Evolutionary conservation across 495 filamentous ascomycete genomes (phyloP).

Genomic region (Aspergillus olivimuriae): DNA sequence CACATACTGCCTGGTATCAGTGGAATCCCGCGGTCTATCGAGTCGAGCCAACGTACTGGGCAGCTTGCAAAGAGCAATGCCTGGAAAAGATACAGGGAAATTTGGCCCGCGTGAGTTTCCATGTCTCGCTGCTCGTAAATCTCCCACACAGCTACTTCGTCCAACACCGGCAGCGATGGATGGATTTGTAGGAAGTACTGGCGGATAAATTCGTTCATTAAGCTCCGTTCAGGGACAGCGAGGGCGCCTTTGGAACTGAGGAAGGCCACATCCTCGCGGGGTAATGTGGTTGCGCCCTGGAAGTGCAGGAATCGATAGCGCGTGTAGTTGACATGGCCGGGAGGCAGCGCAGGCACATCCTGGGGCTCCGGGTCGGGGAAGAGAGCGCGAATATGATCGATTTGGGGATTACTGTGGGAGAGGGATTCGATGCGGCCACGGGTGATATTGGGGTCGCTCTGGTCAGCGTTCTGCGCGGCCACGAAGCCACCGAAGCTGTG

Average conservation of each 20-base stretch:
- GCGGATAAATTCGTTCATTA: constrained; percentile 38
- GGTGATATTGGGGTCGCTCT: neutral
- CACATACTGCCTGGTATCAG: constrained; percentile 26
- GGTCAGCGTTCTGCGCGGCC: constrained; percentile 1
- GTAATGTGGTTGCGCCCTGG: constrained; percentile 26
- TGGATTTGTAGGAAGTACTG: constrained; percentile 45
- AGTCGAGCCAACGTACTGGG: constrained; percentile 25
- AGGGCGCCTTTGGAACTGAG: constrained; percentile 38
- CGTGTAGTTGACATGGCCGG: constrained; percentile 13
- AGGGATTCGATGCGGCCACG: neutral
- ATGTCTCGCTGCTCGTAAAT: constrained; percentile 18
- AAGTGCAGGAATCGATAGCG: constrained; percentile 35
- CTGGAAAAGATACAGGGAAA: constrained; percentile 44
- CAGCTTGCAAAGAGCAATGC: constrained; percentile 42
- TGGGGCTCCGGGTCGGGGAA: constrained; percentile 1
- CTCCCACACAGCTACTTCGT: constrained; percentile 45
- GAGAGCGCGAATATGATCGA: constrained; percentile 6
- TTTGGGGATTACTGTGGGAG: constrained; percentile 7
- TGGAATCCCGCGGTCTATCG: neutral
- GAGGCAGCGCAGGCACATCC: neutral
- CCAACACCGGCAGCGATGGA: constrained; percentile 38
- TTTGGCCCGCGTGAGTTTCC: constrained; percentile 12
- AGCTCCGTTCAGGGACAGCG: constrained; percentile 28
- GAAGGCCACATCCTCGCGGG: constrained; percentile 38
- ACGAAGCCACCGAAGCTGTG: constrained; percentile 8